Evolutionary conservation across 176 grass and related monocot species (phyloP), one percentile per base, ranked within the genome.

Genomic region (Musa itinerans): DNA sequence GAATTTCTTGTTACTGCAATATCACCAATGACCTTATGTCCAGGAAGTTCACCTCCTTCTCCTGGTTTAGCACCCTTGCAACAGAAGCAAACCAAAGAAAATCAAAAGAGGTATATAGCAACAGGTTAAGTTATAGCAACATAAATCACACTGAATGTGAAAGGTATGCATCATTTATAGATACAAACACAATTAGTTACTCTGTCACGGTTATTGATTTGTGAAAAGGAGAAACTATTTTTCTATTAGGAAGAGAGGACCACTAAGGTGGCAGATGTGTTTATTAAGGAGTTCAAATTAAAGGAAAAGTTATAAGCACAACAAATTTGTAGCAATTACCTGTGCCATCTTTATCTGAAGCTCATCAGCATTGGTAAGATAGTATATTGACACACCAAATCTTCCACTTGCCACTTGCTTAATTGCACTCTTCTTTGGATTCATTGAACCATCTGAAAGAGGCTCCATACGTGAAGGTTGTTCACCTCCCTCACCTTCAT

Each of bases 261-360:
- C 29, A 50, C 3, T 10, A 26, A 51, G 54, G 25, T 13, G n/a
- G 20, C 17, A 19, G 57, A 62, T 62, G 6, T n/a, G 6, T n/a
- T 17, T 62, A n/a, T 26, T 68, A 23, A 14, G 34, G 65, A 12
- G 23, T 68, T 68, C 27, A 69, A 80, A 68, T 53, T 83, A 21
- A 65, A 59, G 11, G 23, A 8, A 53, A 73, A 11, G 25, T 55
- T 7, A 57, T 6, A 54, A 56, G 72, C 3, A 15, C 15, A 29
- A 3, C 11, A 73, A 53, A 11, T 27, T 26, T 25, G 50, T 26
- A 55, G 50, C 6, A 6, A 73, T 26, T 74, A 99, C 95, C 95
- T 99, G 95, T 29, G 95, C 95, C 95, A 99, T 99, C 80, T 99
- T 99, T 77, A 99, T 99, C 91, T 99, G 95, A 74, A 99, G 91